These are phyloP conservation scores for Colletotrichum liriopes DNA, from an alignment of 2,329 filamentous ascomycete species.

Conservation along the genomic window DNA sequence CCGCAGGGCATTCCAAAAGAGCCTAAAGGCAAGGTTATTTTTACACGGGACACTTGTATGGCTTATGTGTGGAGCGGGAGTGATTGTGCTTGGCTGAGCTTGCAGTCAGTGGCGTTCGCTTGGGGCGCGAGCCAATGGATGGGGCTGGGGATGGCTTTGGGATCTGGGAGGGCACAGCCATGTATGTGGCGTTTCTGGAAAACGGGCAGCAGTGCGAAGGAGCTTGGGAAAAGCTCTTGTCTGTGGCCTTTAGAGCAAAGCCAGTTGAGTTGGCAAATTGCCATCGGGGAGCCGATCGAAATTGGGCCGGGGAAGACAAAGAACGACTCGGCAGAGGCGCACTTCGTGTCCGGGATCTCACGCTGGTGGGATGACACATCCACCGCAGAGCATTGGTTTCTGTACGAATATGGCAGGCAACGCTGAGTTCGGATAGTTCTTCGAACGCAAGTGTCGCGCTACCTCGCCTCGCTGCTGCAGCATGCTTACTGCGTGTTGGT, in stretches of 20 bases:
- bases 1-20: neutral
- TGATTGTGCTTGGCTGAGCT: conserved; percentile 9
- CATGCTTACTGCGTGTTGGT: conserved; percentile 13
- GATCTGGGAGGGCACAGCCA: conserved; percentile 14
- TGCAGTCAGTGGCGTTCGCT: conserved; percentile 7
- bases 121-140: neutral
- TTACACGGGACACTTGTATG: neutral
- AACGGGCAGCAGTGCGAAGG: neutral
- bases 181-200: conserved; percentile 15
- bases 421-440: conserved; percentile 9
- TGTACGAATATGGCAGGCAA: conserved; percentile 5
- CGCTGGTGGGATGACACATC: neutral
- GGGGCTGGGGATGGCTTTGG: neutral
- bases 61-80: conserved; percentile 2
- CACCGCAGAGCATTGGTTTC: neutral
- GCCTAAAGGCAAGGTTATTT: conserved; percentile 11
- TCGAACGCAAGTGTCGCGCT: conserved; percentile 8
- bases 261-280: neutral
- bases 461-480: neutral
- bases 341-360: neutral
- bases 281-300: neutral
- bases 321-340: neutral
- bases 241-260: neutral
- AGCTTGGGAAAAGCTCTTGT: neutral
- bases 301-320: neutral